Evolutionary conservation across 441 rosid genomes (phyloP).

Genomic region (Corymbia calophylla): DNA sequence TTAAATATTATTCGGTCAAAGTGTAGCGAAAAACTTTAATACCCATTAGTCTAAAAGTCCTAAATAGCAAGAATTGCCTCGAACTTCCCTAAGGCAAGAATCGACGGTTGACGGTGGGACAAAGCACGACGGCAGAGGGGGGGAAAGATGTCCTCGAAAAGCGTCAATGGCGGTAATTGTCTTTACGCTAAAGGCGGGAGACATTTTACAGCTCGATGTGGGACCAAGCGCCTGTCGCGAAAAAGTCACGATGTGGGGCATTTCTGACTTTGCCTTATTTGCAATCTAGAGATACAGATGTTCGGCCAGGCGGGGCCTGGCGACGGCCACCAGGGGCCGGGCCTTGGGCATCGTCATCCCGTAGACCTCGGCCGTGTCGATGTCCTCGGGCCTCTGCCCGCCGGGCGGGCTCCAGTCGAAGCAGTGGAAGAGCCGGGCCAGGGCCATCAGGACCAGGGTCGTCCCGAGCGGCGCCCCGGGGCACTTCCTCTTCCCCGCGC

Average conservation of each 20-base stretch:
- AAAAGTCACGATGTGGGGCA: neutral
- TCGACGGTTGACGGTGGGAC: neutral
- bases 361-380: slow-evolving; percentile 61
- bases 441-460: slow-evolving; percentile 71
- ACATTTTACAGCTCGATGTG: neutral
- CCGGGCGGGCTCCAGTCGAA: slow-evolving; percentile 65
- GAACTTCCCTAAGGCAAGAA: neutral
- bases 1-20: accelerated
- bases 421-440: slow-evolving; percentile 81
- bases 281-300: slow-evolving; percentile 23
- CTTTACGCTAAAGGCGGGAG: neutral
- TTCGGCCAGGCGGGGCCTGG: slow-evolving; percentile 51
- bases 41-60: neutral
- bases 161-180: neutral
- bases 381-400: slow-evolving; percentile 35
- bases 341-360: slow-evolving; percentile 99
- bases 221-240: neutral
- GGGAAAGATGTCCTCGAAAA: neutral
- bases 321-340: slow-evolving; percentile 46
- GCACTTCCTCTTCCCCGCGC: slow-evolving; percentile 87
- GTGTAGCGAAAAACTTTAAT: neutral
- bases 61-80: neutral
- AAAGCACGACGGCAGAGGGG: neutral
- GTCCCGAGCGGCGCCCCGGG: slow-evolving; percentile 92
- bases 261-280: neutral